A percentile compares a stretch with the other conserved stretches of the same genome.
Evolutionary conservation across 192 early-diverging fungal species (phyloP).

Genomic region (Geranomyces variabilis): DNA sequence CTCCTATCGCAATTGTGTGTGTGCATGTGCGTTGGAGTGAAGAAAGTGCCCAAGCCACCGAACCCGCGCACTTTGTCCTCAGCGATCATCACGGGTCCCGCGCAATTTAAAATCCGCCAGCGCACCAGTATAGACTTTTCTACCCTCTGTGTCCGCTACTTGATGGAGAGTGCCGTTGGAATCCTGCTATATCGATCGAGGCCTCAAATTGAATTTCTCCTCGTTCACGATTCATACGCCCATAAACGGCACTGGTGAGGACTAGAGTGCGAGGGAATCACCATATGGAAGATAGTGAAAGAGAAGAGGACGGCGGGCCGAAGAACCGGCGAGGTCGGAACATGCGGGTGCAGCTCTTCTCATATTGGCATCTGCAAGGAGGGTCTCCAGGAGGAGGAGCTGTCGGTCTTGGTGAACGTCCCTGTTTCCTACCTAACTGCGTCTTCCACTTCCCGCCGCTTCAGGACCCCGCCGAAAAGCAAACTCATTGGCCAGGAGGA

Average conservation of each 20-base stretch:
- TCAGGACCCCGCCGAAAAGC: conserved; percentile 73
- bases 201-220: conserved; percentile 66
- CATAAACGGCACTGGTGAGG: conserved; percentile 75
- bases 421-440: not conserved
- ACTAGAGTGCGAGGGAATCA: not conserved
- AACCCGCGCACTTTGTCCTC: no score
- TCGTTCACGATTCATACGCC: conserved; percentile 80
- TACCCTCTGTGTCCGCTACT: not conserved
- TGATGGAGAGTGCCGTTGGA: conserved; percentile 20
- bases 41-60: no score
- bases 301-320: no score
- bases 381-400: no score
- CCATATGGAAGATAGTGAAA: not conserved
- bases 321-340: no score
- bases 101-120: no score
- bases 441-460: not conserved
- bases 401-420: not conserved
- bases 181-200: conserved; percentile 30
- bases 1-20: no score
- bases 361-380: no score
- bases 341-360: no score
- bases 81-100: not conserved
- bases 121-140: no score
- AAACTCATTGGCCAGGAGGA: conserved; percentile 77
- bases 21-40: no score